Base-by-base conservation (phyloP, 768 basidiomycete genomes). In the Podaxis sp. region DNA sequence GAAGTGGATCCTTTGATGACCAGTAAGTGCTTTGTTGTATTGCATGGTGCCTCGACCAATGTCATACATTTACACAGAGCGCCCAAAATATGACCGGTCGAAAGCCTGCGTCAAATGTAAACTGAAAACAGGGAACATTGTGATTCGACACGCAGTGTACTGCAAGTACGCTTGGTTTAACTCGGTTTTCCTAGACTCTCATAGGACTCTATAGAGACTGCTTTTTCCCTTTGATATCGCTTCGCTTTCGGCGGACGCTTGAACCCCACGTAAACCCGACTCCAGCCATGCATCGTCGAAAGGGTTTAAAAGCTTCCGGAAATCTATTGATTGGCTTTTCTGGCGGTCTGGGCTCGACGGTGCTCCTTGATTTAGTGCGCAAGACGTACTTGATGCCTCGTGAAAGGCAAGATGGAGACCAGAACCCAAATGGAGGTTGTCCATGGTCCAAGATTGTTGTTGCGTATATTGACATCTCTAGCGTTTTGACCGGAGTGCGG, bases 81-180 rank as follows among this genome's bases (percentile, higher is more conserved):
- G 86, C 25, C 73, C 76, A 55, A 90, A 83, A 67, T 89, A 84
- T 66, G 88, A 89, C 68, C 86, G 83, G 71, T 79, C 84, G 2
- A 87, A 77, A 61, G 68, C 72, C 11, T 93, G 91, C 65, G 79
- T 90, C n/a, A 88, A 86, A 66, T 93, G 91, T 72, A 92, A 90
- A 69, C 74, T 72, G 32, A 80, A 79, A 25, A 64, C 58, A 5
- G 91, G 89, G 23, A 89, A 85, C 55, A 74, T 92, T 28, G 85
- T 91, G 51, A 84, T 92, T 58, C 80, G 90, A 44, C 89, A 93
- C 69, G 85, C 88, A 13, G 88, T 90, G 18, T 93, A 93, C 68
- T 93, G 91, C 89, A 90, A 85, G 91, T 91, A 67, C 66, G 79
- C 64, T 61, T 40, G 23, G 37, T 55, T 57, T 63, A 28, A 37